These are phyloP conservation scores for Barnettozyma vustinii DNA, from an alignment of 805 yeast species.

Conservation along the genomic window DNA sequence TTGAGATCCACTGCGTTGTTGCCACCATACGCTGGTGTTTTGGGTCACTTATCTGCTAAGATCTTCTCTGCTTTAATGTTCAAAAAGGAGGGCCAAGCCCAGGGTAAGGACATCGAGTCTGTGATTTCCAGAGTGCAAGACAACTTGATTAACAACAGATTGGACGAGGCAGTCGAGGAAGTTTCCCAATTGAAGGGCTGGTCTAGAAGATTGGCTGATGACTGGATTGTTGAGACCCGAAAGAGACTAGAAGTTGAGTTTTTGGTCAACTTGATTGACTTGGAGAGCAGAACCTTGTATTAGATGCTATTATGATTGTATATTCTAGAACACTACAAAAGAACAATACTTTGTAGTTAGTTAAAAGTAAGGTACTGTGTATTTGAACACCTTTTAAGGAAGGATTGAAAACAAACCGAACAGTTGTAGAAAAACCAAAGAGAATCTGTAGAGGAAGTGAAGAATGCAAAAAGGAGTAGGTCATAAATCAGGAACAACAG, in stretches of 20 bases:
- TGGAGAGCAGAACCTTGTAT: conserved; percentile 51
- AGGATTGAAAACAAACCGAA: background rate
- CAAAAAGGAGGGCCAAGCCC: conserved; percentile 72
- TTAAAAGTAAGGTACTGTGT: background rate
- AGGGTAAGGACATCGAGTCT: conserved; percentile 82
- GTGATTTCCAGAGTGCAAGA: conserved; percentile 81
- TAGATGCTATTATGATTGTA: conserved; percentile 12
- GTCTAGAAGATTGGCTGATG: conserved; percentile 84
- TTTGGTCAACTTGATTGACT: conserved; percentile 60
- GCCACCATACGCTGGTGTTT: conserved; percentile 93
- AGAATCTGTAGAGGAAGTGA: background rate
- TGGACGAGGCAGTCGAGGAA: conserved; percentile 89
- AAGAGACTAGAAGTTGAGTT: conserved; percentile 85
- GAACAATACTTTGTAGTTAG: background rate
- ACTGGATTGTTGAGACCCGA: conserved; percentile 89
- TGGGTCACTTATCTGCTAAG: conserved; percentile 83
- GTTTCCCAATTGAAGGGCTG: conserved; percentile 87
- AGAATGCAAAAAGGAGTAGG: background rate
- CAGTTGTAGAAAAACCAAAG: background rate
- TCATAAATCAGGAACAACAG: conserved; percentile 30
- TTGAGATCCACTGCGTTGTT: conserved; percentile 82
- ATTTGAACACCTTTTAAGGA: too few species aligned
- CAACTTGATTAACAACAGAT: conserved; percentile 65
- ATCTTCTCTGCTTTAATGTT: conserved; percentile 71
- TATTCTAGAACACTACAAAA: background rate